These are phyloP conservation scores for Sisymbrium irio DNA, from an alignment of 345 rosid species.

Conservation along the genomic window DNA sequence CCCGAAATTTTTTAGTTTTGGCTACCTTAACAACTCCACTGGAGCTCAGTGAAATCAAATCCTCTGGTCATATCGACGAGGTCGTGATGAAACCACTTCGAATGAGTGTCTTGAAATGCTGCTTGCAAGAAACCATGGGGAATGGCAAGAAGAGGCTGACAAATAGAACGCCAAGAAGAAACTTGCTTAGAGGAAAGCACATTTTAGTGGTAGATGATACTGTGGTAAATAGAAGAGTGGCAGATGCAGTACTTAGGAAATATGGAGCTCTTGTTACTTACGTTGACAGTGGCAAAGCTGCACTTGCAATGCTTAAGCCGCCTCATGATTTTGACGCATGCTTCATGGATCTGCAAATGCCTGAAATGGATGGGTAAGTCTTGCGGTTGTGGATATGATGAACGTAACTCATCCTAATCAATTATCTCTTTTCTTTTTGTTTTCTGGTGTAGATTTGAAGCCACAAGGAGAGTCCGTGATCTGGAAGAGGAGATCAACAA, in stretches of 20 bases:
- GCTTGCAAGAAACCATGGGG: constrained; percentile 73
- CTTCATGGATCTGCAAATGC: constrained; percentile 97
- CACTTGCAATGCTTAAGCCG: constrained; percentile 63
- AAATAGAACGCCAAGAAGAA: constrained; percentile 41
- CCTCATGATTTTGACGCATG: constrained; percentile 86
- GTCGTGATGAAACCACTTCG: constrained; percentile 65
- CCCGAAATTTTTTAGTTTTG: constrained; percentile 25
- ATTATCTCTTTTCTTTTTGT: no score
- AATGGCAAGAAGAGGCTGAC: constrained; percentile 50
- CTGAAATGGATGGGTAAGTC: constrained; percentile 89
- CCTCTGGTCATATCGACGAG: constrained; percentile 51
- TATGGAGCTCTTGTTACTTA: constrained; percentile 80
- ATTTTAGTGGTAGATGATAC: constrained; percentile 94
- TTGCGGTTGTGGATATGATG: not conserved
- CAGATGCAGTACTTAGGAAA: constrained; percentile 78
- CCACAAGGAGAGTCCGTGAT: constrained; percentile 66
- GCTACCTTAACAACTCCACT: constrained; percentile 32
- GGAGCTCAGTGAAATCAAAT: constrained; percentile 50
- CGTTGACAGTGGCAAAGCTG: constrained; percentile 71
- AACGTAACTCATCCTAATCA: not conserved
- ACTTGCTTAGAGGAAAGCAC: constrained; percentile 52
- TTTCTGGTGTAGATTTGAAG: constrained; percentile 56
- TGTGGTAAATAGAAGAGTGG: constrained; percentile 80
- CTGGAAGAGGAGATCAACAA: constrained; percentile 52
- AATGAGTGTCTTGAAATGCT: constrained; percentile 52